A percentile compares a stretch with the other conserved stretches of the same genome.
phyloP scores from a whole-genome alignment of 2,329 filamentous ascomycete species.

The Ophiostoma sp. region DNA sequence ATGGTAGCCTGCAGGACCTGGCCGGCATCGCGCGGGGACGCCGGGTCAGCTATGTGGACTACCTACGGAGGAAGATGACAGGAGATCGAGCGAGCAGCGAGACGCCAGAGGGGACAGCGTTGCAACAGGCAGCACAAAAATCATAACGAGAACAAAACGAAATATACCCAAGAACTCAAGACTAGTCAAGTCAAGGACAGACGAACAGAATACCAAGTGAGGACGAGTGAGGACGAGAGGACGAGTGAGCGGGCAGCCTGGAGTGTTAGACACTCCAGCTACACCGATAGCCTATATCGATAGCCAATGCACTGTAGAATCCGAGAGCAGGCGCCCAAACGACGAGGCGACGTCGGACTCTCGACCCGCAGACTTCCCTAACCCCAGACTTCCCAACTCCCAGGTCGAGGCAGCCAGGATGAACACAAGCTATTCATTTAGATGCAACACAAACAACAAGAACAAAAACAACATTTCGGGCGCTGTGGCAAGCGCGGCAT shows the following conservation, averaged over 20 bases:
- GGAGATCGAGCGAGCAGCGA: neutral
- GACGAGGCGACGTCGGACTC: neutral
- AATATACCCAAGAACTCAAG: neutral
- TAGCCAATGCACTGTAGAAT: neutral
- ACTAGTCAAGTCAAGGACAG: neutral
- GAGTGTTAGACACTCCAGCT: neutral
- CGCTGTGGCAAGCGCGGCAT: neutral
- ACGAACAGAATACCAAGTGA: neutral
- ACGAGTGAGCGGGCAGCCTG: neutral
- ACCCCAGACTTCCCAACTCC: neutral
- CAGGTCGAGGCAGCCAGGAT: neutral
- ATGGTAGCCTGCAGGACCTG: conserved; percentile 78
- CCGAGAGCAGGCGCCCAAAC: neutral
- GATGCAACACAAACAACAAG: neutral
- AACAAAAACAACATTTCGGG: neutral
- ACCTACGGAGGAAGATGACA: conserved; percentile 45
- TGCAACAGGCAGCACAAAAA: neutral
- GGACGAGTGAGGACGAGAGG: no score
- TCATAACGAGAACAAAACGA: neutral
- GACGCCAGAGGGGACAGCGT: neutral
- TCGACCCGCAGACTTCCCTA: neutral
- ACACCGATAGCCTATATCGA: neutral
- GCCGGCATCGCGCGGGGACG: conserved; percentile 69
- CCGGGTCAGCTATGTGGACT: conserved; percentile 73
- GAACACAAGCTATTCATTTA: no score